Evolutionary conservation across 768 basidiomycete species (phyloP).

Genomic region (Rhodosporidiobolus sp.): DNA sequence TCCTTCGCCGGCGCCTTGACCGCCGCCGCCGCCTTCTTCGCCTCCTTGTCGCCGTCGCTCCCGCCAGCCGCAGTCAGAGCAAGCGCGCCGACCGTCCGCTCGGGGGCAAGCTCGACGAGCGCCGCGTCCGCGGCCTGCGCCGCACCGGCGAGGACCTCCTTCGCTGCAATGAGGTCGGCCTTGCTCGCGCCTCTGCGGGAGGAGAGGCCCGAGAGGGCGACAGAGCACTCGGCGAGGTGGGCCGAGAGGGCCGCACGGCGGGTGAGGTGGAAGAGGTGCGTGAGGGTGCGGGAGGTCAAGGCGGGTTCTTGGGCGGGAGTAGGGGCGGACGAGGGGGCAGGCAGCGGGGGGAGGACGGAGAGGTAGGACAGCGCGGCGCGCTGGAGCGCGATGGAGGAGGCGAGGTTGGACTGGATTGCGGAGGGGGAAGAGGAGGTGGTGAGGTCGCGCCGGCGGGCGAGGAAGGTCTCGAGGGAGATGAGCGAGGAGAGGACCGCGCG

Average conservation of each 20-base stretch:
- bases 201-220: constrained; percentile 14
- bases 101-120: not conserved
- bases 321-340: not conserved
- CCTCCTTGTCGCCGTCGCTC: not conserved
- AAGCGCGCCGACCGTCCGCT: not conserved
- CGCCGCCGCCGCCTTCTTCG: not conserved
- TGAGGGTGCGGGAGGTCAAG: constrained; percentile 1
- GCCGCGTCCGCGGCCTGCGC: no score
- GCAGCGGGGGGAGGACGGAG: not conserved
- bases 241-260: constrained; percentile 21
- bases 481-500: constrained; percentile 33
- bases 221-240: constrained; percentile 31
- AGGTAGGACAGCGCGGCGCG: constrained; percentile 9
- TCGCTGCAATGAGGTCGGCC: not conserved
- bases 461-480: constrained; percentile 36
- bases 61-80: not conserved
- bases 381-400: constrained; percentile 1
- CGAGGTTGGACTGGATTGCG: not conserved
- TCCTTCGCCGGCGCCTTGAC: no score
- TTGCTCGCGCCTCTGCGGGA: not conserved
- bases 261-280: constrained; percentile 11
- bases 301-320: not conserved
- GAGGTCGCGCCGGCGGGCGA: constrained; percentile 16
- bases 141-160: not conserved
- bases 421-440: not conserved